Evolutionary conservation across 176 grass and related monocot genomes (phyloP).

Genomic region (Carex scoparia): DNA sequence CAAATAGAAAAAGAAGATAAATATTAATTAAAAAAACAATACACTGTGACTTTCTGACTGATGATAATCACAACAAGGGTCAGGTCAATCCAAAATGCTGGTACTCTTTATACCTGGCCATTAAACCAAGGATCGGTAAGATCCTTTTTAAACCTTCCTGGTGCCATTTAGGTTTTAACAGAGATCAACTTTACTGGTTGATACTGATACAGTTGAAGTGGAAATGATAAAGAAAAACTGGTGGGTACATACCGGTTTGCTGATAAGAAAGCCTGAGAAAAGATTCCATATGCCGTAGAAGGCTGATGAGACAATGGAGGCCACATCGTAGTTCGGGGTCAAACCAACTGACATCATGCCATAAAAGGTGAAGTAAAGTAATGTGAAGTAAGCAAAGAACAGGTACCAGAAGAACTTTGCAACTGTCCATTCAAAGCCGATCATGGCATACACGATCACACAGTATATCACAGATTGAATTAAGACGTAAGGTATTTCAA

Average conservation of each 20-base stretch:
- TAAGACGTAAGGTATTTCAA: slow-evolving; percentile 74
- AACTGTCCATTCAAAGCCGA: slow-evolving; percentile 74
- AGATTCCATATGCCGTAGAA: slow-evolving; percentile 82
- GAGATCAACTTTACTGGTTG: background rate
- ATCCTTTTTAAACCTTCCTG: background rate
- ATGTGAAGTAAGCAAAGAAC: slow-evolving; percentile 87
- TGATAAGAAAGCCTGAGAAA: slow-evolving; percentile 79
- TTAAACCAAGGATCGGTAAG: background rate
- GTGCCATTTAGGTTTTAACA: background rate
- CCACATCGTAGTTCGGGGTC: slow-evolving; percentile 70
- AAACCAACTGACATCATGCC: slow-evolving; percentile 90
- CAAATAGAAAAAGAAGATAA: background rate
- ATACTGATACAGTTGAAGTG: background rate
- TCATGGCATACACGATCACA: slow-evolving; percentile 81
- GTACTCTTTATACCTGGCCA: background rate
- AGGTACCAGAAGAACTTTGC: slow-evolving; percentile 85
- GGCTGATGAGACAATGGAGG: slow-evolving; percentile 53
- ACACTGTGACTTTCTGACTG: background rate
- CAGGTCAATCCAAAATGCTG: background rate
- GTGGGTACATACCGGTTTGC: slow-evolving; percentile 43
- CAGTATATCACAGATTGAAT: slow-evolving; percentile 55
- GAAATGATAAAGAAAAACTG: background rate
- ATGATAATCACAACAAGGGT: background rate
- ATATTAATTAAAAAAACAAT: background rate
- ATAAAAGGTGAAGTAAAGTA: slow-evolving; percentile 97